Evolutionary conservation across 345 rosid species (phyloP).

Genomic region (Sisymbrium irio): DNA sequence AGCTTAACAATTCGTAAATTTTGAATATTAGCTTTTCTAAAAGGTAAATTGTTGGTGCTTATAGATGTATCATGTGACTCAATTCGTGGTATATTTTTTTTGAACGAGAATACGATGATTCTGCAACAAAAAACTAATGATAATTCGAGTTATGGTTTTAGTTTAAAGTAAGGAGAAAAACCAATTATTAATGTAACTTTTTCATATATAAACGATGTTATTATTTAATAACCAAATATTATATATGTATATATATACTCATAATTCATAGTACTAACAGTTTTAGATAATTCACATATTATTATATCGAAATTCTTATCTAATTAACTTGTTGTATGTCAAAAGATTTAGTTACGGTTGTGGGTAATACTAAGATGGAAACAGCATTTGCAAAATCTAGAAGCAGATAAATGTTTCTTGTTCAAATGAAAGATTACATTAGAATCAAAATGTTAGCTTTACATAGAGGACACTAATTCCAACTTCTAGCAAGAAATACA

Average conservation of each 20-base stretch:
- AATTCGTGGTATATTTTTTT: too few relatives aligned
- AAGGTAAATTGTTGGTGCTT: too few relatives aligned
- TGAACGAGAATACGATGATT: too few relatives aligned
- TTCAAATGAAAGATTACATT: neutral
- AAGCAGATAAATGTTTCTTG: neutral
- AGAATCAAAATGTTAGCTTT: neutral
- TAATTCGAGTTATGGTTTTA: neutral
- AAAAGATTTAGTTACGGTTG: neutral
- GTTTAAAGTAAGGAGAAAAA: neutral
- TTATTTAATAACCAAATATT: neutral
- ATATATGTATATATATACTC: neutral
- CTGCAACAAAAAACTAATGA: too few relatives aligned
- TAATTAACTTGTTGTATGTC: neutral
- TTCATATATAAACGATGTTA: too few relatives aligned
- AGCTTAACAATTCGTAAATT: too few relatives aligned
- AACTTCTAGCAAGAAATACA: neutral
- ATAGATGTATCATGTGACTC: too few relatives aligned
- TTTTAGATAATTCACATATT: neutral
- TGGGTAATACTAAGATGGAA: neutral
- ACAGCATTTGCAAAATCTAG: neutral
- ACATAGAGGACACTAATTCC: neutral
- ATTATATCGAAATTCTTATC: neutral
- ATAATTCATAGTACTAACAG: neutral
- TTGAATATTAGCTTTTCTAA: too few relatives aligned
- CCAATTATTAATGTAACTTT: neutral